A percentile compares a stretch with the other conserved stretches of the same genome.
Conservation (phyloP, 805 yeast species). For the Yamadazyma olivae region DNA sequence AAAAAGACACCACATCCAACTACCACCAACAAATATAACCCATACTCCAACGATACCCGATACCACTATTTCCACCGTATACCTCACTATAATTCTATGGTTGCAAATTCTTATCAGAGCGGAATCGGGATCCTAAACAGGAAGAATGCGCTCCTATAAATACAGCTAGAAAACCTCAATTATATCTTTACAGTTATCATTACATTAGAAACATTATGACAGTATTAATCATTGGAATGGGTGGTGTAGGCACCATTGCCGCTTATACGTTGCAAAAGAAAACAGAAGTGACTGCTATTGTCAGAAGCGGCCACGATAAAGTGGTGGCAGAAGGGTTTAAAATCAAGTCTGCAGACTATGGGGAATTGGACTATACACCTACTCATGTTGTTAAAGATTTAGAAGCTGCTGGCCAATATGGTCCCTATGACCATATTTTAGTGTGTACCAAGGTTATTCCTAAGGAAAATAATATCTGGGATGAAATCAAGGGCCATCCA, state of each 20-base stretch:
- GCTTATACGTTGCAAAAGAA: slow-evolving; percentile 24
- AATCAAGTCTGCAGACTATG: slow-evolving; percentile 28
- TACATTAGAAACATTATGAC: no score
- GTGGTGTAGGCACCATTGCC: slow-evolving; percentile 36
- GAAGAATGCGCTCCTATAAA: no score
- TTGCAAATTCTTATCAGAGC: no score
- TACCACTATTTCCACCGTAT: no score
- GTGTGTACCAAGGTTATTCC: slow-evolving; percentile 35
- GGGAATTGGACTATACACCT: slow-evolving; percentile 22
- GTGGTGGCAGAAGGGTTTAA: slow-evolving; percentile 26
- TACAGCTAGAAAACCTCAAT: neutral
- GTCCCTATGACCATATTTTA: slow-evolving; percentile 31
- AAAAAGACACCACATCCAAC: no score
- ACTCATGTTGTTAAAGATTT: slow-evolving; percentile 22
- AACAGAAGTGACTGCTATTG: slow-evolving; percentile 28
- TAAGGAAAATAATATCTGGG: slow-evolving; percentile 22
- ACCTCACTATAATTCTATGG: no score
- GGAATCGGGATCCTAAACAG: no score
- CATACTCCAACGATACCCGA: no score
- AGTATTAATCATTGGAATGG: slow-evolving; percentile 25
- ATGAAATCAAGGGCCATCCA: slow-evolving; percentile 14
- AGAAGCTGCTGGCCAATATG: slow-evolving; percentile 21
- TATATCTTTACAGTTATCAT: no score
- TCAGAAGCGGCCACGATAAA: slow-evolving; percentile 29
- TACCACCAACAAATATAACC: no score